Base-by-base conservation (phyloP, 1,139 yeast species). In the Debaryomyces fabryi region DNA sequence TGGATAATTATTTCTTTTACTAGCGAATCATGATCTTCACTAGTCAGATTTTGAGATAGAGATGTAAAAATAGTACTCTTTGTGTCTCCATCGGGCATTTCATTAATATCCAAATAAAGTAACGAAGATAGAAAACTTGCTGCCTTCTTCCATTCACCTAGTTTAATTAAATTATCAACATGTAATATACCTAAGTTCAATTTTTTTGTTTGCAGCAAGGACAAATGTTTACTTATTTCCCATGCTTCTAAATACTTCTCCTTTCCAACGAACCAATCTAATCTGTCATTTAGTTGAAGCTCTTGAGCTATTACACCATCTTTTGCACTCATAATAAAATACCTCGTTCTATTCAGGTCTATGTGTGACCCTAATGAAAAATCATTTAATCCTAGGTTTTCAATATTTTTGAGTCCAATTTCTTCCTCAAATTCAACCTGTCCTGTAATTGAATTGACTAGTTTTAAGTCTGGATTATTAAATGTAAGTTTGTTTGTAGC, bases 371-470 rank as follows among this genome's bases (percentile, higher is more conserved):
- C 80, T 43, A 92, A 66, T 52, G 81, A 83, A 59, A 86, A 88
- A 62, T 93, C 98, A 63, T 92, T 92, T 24, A 88, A 73, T 0
- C 96, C 93, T 32, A 90, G 68, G 23, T 78, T 74, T 37, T 81
- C 77, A 43, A 74, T 80, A 42, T 82, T 80, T 46, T 78, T 79
- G 49, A 91, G 68, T 0, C 88, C 83, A 7, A 93, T 76, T 59
- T 87, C 96, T 65, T 93, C 97, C 35, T 86, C 92, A 51, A 88
- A 85, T n/a, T 81, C 77, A 47, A 89, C 96, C 49, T 82, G 87
- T 5, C 95, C 91, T 8, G 83, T 80, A 1, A 73, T 62, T 3
- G 85, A 73, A 59, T 86, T 86, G 18, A 89, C 69, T 5, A 92
- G 72, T 52, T 86, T 81, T 25, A 93, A 66, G 53, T 91, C 97